Base-by-base conservation (phyloP, 345 rosid genomes). In the Sisymbrium irio region DNA sequence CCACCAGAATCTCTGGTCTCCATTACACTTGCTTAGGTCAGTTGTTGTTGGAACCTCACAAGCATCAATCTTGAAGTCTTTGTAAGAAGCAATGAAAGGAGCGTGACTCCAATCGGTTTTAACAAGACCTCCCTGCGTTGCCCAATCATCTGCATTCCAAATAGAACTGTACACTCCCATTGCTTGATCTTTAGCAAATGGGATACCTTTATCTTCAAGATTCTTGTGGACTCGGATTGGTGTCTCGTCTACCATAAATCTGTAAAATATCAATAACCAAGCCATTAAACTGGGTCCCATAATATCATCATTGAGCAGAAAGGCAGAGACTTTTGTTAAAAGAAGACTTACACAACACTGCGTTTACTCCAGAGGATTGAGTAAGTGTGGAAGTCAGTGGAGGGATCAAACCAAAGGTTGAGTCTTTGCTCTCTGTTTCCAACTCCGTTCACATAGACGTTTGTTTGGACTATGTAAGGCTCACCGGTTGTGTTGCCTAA, bases 101-200 rank as follows among this genome's bases (percentile, higher is more conserved):
- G 98, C 98, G 22, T 92, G 99, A 70, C 78, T 83, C 99, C 98
- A 96, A 45, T 96, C 97, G 0, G 99, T 96, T 83, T 96, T 96
- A 9, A 96, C 81, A 41, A 88, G 82, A 6, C 99, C 99, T 27
- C 99, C 99, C 62, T 90, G 99, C 0, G 99, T 96, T 1, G 99
- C 99, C 99, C 99, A 96, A 73, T 96, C 98, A 63, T 96, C 99
- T 1, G 99, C 99, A 11, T 96, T 96, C 99, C 99, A 96, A 33
- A 96, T 92, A 10, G 99, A 96, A 76, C 99, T 96, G 85, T 90
- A 92, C 0, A 90, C 93, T 2, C 99, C 96, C 99, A 96, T 96
- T 10, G 97, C 80, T 69, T 96, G 99, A 68, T 92, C 96, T 85
- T 84, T 96, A 0, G 98, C 98, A 63, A 80, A 96, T 1, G 98